phyloP scores from a whole-genome alignment of 768 basidiomycete species.

The Kwoniella europaea region DNA sequence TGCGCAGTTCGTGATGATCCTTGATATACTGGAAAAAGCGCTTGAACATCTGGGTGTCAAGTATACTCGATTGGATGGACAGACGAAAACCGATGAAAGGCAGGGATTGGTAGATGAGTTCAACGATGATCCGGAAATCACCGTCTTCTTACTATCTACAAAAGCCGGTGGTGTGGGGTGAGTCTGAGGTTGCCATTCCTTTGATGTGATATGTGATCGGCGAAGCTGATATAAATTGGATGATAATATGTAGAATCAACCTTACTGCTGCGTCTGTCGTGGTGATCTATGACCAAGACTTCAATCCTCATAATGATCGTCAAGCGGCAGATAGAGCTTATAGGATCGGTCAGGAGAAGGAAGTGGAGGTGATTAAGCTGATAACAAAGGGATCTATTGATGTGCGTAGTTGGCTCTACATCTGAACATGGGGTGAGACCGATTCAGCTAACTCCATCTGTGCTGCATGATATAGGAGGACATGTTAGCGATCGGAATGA shows the following conservation, averaged over 20 bases:
- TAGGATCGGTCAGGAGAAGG: conserved; percentile 71
- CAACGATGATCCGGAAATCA: conserved; percentile 81
- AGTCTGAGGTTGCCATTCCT: conserved; percentile 16
- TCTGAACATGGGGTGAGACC: background rate
- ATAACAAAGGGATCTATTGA: conserved; percentile 91
- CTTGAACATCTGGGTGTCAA: conserved; percentile 73
- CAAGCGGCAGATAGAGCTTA: conserved; percentile 98
- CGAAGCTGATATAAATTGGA: background rate
- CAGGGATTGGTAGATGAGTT: conserved; percentile 96
- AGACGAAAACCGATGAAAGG: conserved; percentile 89
- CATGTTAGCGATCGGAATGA: conserved; percentile 85
- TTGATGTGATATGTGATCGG: background rate
- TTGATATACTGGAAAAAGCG: conserved; percentile 87
- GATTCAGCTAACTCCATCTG: background rate
- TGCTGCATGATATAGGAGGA: conserved; percentile 68
- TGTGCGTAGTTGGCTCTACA: conserved; percentile 37
- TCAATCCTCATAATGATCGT: conserved; percentile 89
- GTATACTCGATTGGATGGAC: conserved; percentile 85
- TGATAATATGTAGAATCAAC: conserved; percentile 72
- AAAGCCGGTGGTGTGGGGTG: conserved; percentile 69
- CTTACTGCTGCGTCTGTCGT: conserved; percentile 94
- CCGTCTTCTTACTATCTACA: conserved; percentile 87
- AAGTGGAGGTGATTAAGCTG: conserved; percentile 92
- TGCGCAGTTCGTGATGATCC: conserved; percentile 93
- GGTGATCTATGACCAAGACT: conserved; percentile 93